Base-by-base conservation (phyloP, 2,329 filamentous ascomycete species). In the Monosporascus sp. region DNA sequence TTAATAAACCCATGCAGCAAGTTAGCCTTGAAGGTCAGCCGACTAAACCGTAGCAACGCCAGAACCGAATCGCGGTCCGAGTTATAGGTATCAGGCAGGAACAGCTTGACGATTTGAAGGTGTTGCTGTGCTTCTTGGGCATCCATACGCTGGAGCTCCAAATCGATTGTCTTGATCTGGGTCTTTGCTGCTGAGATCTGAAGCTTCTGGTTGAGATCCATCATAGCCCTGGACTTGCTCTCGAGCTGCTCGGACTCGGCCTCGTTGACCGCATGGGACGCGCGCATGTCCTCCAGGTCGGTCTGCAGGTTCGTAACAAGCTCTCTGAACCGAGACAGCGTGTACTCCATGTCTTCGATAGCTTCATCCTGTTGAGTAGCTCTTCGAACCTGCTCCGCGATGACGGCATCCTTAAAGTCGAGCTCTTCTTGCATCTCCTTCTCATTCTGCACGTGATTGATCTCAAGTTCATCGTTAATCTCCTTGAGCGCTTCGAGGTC, bases 371-470 rank as follows among this genome's bases (percentile, higher is more conserved):
- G 91, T 65, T 92, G 84, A 3, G 78, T 78, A 5, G 87, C 80
- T 58, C 86, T 84, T 53, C 87, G 85, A 37, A 80, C 79, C 64
- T 95, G 88, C 66, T 97, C 93, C n/a, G 83, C 79, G 58, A 97
- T 88, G 55, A 96, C 75, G 52, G 80, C 82, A 59, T 97, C 92
- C 68, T 89, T 90, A 72, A 91, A 88, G 67, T 97, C 92, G 52
- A 97, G 82, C 63, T 97, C 92, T 63, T 95, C 89, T 68, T 96
- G 91, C 71, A 99, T 82, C 67, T 97, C 92, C 69, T 93, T 96
- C 68, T 96, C 90, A 37, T 91, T 89, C 66, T 97, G 91, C 4
- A 94, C 83, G 65, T 97, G 92, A 66, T 96, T 96, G 63, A 90
- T 82, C 68, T 97, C 92, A 3, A 99, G 83, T 71, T 99, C 94